Percentiles rank a stretch among this genome's conserved stretches.
phyloP scores from a whole-genome alignment of 495 filamentous ascomycete genomes.

The Elasticomyces elasticus region DNA sequence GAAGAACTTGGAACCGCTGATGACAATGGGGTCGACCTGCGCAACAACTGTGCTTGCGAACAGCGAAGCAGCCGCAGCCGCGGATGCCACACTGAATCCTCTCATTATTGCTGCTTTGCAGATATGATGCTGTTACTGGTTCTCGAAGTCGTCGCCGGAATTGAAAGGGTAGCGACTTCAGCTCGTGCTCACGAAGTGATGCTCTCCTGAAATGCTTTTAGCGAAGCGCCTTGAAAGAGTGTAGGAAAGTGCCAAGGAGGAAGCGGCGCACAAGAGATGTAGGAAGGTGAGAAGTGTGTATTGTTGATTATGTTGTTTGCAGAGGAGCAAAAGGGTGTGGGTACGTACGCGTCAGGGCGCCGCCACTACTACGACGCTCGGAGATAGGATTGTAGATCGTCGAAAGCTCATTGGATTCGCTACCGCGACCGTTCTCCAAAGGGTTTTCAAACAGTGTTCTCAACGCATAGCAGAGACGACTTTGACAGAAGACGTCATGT shows the following conservation, averaged over 20 bases:
- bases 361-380: not conserved
- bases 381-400: not conserved
- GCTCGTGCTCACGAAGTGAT: not conserved
- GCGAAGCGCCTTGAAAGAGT: not conserved
- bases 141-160: not conserved
- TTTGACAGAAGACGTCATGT: not conserved
- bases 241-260: not conserved
- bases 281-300: not conserved
- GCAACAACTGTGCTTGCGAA: slow-evolving; percentile 24
- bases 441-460: too few relatives aligned
- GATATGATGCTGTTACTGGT: not conserved
- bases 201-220: too few relatives aligned
- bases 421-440: not conserved
- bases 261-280: not conserved
- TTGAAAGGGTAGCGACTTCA: not conserved
- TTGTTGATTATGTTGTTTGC: not conserved
- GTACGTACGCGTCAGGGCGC: not conserved
- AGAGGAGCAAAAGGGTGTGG: not conserved
- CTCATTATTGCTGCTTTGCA: slow-evolving; percentile 13
- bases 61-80: slow-evolving; percentile 25
- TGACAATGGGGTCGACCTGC: slow-evolving; percentile 34
- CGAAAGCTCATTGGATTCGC: not conserved
- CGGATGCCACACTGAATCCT: slow-evolving; percentile 20
- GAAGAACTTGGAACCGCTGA: slow-evolving; percentile 69
- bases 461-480: not conserved